A percentile compares a stretch with the other conserved stretches of the same genome.
Conservation (phyloP, 2,329 filamentous ascomycete species). For the Penicillium oxalicum region DNA sequence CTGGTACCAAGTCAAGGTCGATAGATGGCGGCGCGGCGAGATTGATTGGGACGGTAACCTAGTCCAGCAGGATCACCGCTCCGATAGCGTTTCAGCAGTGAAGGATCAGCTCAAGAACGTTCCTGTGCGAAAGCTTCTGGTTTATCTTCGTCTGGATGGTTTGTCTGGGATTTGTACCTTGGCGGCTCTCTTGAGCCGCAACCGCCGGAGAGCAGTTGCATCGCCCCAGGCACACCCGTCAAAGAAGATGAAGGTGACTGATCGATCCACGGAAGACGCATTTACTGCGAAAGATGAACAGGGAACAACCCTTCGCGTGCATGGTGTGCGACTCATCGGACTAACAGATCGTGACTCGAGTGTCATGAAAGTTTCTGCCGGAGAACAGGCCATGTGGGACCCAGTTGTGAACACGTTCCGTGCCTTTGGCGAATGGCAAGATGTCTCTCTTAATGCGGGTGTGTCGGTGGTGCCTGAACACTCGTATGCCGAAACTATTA, state of each 20-base stretch:
- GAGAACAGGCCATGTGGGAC: conserved; percentile 66
- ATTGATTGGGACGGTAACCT: conserved; percentile 78
- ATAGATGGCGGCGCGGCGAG: conserved; percentile 72
- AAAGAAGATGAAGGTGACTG: conserved; percentile 21
- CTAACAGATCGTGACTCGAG: conserved; percentile 89
- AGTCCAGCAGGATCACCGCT: conserved; percentile 39
- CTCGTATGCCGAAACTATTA: conserved; percentile 72
- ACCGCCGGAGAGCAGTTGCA: conserved; percentile 35
- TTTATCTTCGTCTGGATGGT: conserved; percentile 79
- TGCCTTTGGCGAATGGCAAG: conserved; percentile 77
- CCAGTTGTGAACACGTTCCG: conserved; percentile 88
- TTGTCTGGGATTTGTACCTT: conserved; percentile 77
- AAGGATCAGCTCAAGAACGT: conserved; percentile 47
- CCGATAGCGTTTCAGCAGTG: conserved; percentile 35
- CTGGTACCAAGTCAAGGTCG: conserved; percentile 68
- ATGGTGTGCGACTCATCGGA: conserved; percentile 79
- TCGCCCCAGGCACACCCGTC: conserved; percentile 29
- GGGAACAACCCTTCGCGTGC: conserved; percentile 57
- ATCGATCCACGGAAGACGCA: conserved; percentile 21
- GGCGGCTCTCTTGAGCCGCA: conserved; percentile 67
- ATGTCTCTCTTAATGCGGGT: conserved; percentile 73
- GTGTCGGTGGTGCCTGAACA: conserved; percentile 72
- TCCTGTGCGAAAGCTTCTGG: conserved; percentile 61
- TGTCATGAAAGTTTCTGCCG: conserved; percentile 88
- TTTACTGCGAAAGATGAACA: conserved; percentile 14